Base-by-base conservation (phyloP, 805 yeast species). In the Isabelozyma heimii region DNA sequence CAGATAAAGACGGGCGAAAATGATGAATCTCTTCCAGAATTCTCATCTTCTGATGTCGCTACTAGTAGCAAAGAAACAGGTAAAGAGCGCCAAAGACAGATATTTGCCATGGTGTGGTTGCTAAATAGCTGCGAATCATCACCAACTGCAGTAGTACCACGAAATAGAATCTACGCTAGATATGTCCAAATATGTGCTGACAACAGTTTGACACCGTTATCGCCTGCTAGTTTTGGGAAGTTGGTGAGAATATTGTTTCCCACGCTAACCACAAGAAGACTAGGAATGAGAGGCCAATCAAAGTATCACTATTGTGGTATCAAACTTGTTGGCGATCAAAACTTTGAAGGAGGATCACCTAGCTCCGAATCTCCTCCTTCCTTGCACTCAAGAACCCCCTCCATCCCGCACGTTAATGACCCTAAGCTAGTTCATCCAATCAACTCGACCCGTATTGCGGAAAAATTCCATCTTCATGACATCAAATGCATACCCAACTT, bases 291-390 rank as follows among this genome's bases (percentile, higher is more conserved):
- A 44, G 91, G 91, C 2, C 87, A 85, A 59, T 83, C 92, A 16
- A 86, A 86, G 61, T 91, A 91, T 65, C 95, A 89, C 63, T 90
- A 89, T 60, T 87, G 92, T 65, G 96, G 96, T 2, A 75, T 91
- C 46, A 77, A 76, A 54, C 56, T 77, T 24, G 59, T 66, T 41
- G 71, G 71, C 43, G 73, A 75, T 50, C 62, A 61, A 28, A 62
- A 58, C 54, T 53, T 64, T 50, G 52, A 54, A 26, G 17, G 40
- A 37, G 44, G 43, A 4, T 28, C 40, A 13, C 15, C 47, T 33
- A 14, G 47, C 8, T 49, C 51, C 17, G 13, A 39, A 14, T 33
- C 48, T 26, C 41, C 46, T 15, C 28, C 51, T 8, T 42, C 54
- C 24, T 41, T 47, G 9, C 37, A 24, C 15, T 14, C 17, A 12